These are phyloP conservation scores for Diaporthe aspalathi DNA, from an alignment of 2,329 filamentous ascomycete species.

Conservation along the genomic window DNA sequence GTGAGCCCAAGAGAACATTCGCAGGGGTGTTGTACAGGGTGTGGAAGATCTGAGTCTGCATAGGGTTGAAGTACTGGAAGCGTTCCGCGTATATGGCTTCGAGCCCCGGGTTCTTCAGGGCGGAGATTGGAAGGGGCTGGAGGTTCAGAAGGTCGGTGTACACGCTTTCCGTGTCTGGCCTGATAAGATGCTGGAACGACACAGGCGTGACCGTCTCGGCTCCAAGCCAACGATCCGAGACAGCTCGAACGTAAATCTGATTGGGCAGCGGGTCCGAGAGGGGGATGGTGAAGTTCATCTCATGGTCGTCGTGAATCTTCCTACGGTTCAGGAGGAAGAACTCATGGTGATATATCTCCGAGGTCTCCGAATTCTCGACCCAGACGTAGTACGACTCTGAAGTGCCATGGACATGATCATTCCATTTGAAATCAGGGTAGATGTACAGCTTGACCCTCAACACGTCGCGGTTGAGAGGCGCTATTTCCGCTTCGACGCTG, in stretches of 20 bases:
- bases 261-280: conserved; percentile 91
- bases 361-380: conserved; percentile 98
- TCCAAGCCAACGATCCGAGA: conserved; percentile 96
- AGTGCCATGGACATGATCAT: conserved; percentile 90
- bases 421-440: conserved; percentile 93
- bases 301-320: conserved; percentile 95
- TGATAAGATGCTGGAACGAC: conserved; percentile 97
- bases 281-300: conserved; percentile 97
- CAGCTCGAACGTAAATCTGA: conserved; percentile 94
- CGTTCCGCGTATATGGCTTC: conserved; percentile 90
- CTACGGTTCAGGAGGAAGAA: conserved; percentile 92
- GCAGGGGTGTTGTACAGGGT: conserved; percentile 91
- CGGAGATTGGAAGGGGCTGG: conserved; percentile 87
- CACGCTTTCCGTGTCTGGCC: conserved; percentile 95
- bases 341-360: conserved; percentile 97
- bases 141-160: conserved; percentile 95
- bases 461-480: conserved; percentile 93
- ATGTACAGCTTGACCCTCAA: conserved; percentile 89
- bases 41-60: conserved; percentile 99
- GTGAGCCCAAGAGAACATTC: conserved; percentile 94
- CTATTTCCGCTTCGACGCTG: conserved; percentile 91
- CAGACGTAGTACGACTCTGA: conserved; percentile 99
- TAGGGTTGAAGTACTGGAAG: conserved; percentile 98
- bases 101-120: conserved; percentile 85
- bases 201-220: conserved; percentile 95